Evolutionary conservation across 768 basidiomycete species (phyloP).

Genomic region (Tylopilus sp.): DNA sequence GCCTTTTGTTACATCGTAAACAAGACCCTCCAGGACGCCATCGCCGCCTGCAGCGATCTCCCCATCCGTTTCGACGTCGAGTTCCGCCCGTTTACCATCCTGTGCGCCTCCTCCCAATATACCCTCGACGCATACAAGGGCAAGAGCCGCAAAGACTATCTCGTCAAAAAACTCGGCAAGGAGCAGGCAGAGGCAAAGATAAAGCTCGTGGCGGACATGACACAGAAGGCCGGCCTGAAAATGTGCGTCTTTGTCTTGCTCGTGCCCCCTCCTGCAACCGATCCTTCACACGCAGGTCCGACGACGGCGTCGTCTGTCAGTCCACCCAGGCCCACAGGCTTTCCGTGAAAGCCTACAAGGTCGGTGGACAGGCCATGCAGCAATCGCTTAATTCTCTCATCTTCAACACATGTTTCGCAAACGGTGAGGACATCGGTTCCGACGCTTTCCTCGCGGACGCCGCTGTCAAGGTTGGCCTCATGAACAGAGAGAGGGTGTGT

Average conservation of each 20-base stretch:
- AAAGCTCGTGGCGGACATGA: conserved; percentile 29
- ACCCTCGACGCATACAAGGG: conserved; percentile 20
- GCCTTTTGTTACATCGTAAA: conserved; percentile 39
- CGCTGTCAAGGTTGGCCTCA: conserved; percentile 40
- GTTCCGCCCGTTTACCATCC: conserved; percentile 33
- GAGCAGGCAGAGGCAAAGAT: conserved; percentile 25
- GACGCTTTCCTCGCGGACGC: conserved; percentile 33
- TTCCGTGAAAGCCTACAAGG: conserved; percentile 40
- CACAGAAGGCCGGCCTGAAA: conserved; percentile 25
- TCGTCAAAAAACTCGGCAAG: conserved; percentile 25
- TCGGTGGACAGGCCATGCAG: conserved; percentile 41
- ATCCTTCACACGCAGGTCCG: conserved; percentile 24
- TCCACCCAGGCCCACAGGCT: conserved; percentile 45
- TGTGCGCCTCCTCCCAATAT: conserved; percentile 22
- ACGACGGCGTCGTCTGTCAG: conserved; percentile 38
- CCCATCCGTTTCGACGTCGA: conserved; percentile 35
- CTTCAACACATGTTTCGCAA: conserved; percentile 40
- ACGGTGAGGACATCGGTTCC: conserved; percentile 38
- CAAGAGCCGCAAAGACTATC: conserved; percentile 22
- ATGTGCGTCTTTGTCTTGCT: conserved; percentile 17
- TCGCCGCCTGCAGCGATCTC: conserved; percentile 32
- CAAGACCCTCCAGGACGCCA: conserved; percentile 37
- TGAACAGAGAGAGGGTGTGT: conserved; percentile 37
- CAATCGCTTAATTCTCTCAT: conserved; percentile 33
- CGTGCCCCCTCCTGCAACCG: neutral